Conservation (phyloP, 2,329 filamentous ascomycete species). For the Sarocladium strictum region DNA sequence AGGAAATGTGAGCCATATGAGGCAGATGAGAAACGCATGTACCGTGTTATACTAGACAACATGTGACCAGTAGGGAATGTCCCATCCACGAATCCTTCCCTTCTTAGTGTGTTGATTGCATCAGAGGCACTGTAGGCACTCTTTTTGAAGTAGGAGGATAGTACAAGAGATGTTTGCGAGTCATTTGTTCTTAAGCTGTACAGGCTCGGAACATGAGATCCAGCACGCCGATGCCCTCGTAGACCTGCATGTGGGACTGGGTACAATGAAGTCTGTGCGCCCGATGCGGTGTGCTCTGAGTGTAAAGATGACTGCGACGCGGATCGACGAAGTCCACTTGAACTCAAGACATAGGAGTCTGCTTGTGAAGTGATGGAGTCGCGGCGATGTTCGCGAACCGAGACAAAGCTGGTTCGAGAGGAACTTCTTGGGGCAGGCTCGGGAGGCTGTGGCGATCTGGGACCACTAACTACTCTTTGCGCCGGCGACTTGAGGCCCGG, state of each 20-base stretch:
- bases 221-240: slow-evolving; percentile 16
- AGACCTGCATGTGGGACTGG: background rate
- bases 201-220: slow-evolving; percentile 44
- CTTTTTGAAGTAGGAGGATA: slow-evolving; percentile 42
- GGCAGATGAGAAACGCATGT: slow-evolving; percentile 61
- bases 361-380: slow-evolving; percentile 51
- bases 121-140: slow-evolving; percentile 42
- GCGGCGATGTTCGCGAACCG: slow-evolving; percentile 43
- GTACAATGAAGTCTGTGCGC: background rate
- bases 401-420: slow-evolving; percentile 43
- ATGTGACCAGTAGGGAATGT: slow-evolving; percentile 56
- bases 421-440: slow-evolving; percentile 30
- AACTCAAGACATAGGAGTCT: slow-evolving; percentile 48
- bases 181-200: slow-evolving; percentile 54
- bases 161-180: slow-evolving; percentile 47
- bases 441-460: slow-evolving; percentile 10
- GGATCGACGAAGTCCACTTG: slow-evolving; percentile 24
- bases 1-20: slow-evolving; percentile 61
- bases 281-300: background rate
- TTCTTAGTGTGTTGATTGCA: slow-evolving; percentile 41
- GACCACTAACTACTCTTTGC: background rate
- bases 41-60: slow-evolving; percentile 56
- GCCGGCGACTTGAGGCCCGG: slow-evolving; percentile 11
- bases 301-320: slow-evolving; percentile 2
- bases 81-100: slow-evolving; percentile 49